Evolutionary conservation across 2,329 filamentous ascomycete species (phyloP).

Genomic region (Sclerotinia trifoliorum): DNA sequence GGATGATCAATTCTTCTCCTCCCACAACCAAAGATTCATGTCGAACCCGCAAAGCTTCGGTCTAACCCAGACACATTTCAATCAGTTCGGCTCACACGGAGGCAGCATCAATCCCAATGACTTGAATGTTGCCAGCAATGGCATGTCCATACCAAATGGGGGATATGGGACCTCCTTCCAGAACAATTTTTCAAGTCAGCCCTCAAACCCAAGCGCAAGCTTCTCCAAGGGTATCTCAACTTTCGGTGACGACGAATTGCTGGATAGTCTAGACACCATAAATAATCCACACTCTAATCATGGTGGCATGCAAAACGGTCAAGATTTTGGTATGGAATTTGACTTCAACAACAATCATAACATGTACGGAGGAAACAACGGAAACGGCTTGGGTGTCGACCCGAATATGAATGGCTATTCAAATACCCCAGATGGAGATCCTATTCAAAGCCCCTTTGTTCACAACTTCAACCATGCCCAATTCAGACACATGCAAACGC

Average conservation of each 20-base stretch:
- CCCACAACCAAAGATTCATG: constrained; percentile 38
- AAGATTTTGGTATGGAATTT: constrained; percentile 59
- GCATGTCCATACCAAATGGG: constrained; percentile 48
- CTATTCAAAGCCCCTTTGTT: constrained; percentile 87
- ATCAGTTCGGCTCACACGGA: constrained; percentile 43
- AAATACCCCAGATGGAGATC: constrained; percentile 85
- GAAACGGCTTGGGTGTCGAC: constrained; percentile 59
- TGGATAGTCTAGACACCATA: constrained; percentile 65
- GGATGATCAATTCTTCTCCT: constrained; percentile 56
- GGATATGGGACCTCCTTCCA: constrained; percentile 56
- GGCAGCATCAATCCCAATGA: constrained; percentile 80
- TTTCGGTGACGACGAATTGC: constrained; percentile 84
- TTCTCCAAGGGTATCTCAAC: constrained; percentile 76
- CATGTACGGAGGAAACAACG: constrained; percentile 56
- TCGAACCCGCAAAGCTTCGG: constrained; percentile 37
- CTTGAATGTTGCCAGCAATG: constrained; percentile 67
- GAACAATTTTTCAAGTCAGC: constrained; percentile 56
- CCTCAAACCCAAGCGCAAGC: constrained; percentile 59
- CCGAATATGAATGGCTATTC: constrained; percentile 76
- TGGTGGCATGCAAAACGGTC: constrained; percentile 51
- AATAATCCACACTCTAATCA: constrained; percentile 41
- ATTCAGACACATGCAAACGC: constrained; percentile 66
- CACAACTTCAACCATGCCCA: constrained; percentile 75
- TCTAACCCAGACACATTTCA: constrained; percentile 50
- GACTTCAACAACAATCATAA: constrained; percentile 55